A percentile compares a stretch with the other conserved stretches of the same genome.
Conservation (phyloP, 495 filamentous ascomycete species). For the Aspergillus bridgeri region DNA sequence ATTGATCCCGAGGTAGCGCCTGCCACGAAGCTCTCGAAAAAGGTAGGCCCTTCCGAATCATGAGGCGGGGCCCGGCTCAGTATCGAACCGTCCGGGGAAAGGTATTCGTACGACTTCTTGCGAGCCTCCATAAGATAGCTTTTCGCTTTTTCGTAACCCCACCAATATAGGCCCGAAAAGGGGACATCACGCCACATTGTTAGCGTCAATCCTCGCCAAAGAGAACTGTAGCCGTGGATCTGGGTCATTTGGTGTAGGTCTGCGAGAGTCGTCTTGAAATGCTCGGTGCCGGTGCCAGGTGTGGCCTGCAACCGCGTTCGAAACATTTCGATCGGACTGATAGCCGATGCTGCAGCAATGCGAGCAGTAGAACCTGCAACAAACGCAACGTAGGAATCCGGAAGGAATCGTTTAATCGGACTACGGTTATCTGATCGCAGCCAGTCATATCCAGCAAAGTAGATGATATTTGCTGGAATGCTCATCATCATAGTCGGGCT, state of each 20-base stretch:
- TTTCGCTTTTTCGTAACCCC: constrained; percentile 85
- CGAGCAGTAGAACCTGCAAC: constrained; percentile 76
- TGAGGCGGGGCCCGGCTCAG: constrained; percentile 35
- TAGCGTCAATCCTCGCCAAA: constrained; percentile 90
- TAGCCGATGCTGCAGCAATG: constrained; percentile 72
- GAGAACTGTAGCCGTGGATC: constrained; percentile 67
- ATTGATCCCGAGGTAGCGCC: constrained; percentile 78
- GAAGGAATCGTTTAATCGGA: constrained; percentile 58
- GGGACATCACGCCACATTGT: constrained; percentile 97
- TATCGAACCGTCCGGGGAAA: constrained; percentile 19
- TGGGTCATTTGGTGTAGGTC: constrained; percentile 77
- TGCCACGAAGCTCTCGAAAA: constrained; percentile 83
- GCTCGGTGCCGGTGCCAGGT: constrained; percentile 50
- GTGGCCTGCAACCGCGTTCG: constrained; percentile 85
- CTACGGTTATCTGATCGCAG: constrained; percentile 67
- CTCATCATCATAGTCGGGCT: constrained; percentile 93
- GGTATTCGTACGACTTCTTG: constrained; percentile 39
- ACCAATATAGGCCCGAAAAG: constrained; percentile 97
- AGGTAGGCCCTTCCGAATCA: constrained; percentile 51
- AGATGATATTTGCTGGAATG: constrained; percentile 93
- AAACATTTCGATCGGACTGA: constrained; percentile 93
- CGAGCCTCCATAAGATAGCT: constrained; percentile 61
- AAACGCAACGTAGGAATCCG: constrained; percentile 70
- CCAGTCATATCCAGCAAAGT: constrained; percentile 98
- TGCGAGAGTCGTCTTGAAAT: constrained; percentile 69